A percentile compares a stretch with the other conserved stretches of the same genome.
Evolutionary conservation across 2,329 filamentous ascomycete species (phyloP).

Genomic region (Aureobasidium mangrovei): DNA sequence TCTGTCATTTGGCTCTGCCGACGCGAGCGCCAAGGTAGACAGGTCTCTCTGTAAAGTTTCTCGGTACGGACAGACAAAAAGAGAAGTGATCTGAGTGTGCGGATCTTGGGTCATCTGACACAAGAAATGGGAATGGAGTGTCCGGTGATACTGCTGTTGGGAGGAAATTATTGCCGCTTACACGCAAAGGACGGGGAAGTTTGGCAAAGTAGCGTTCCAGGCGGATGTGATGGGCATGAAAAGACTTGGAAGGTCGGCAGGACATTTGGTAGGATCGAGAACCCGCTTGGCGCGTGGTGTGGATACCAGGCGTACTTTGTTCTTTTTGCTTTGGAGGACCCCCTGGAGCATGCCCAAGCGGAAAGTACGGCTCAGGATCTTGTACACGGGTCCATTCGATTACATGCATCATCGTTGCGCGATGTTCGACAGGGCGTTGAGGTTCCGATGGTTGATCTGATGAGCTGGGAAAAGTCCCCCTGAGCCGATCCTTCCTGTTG

Average conservation of each 20-base stretch:
- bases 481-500: not conserved
- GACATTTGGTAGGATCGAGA: not conserved
- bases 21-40: not conserved
- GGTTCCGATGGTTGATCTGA: not conserved
- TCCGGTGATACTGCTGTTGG: not conserved
- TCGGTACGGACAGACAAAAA: not conserved
- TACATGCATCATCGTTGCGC: constrained; percentile 1
- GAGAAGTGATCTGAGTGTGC: not conserved
- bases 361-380: constrained; percentile 2
- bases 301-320: constrained; percentile 4
- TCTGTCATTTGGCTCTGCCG: not conserved
- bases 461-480: not conserved
- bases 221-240: not conserved
- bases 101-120: constrained; percentile 4
- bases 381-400: not conserved
- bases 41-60: not conserved
- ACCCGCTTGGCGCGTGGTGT: not conserved
- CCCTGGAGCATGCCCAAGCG: not conserved
- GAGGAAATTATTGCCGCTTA: not conserved
- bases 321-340: not conserved
- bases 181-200: not conserved
- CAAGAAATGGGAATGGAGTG: not conserved
- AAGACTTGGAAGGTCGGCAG: not conserved
- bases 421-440: not conserved
- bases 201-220: not conserved